Evolutionary conservation across 495 filamentous ascomycete genomes (phyloP).

Genomic region (Wilcoxina mikolae): DNA sequence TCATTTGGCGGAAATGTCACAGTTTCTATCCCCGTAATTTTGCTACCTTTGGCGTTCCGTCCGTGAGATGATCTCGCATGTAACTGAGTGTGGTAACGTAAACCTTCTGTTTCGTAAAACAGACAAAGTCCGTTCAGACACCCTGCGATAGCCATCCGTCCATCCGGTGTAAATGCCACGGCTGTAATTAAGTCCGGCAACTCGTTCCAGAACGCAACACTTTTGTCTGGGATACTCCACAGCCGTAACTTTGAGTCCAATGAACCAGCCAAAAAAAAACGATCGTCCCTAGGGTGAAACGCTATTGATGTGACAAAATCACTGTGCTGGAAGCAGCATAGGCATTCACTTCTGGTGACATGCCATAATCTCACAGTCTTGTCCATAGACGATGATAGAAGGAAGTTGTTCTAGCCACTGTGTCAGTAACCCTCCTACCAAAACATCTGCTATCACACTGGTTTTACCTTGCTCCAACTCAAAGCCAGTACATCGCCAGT

Average conservation of each 20-base stretch:
- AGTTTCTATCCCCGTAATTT: conserved; percentile 89
- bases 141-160: conserved; percentile 76
- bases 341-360: conserved; percentile 64
- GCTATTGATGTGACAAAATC: conserved; percentile 91
- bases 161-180: conserved; percentile 86
- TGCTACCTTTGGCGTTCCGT: conserved; percentile 88
- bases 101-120: conserved; percentile 88
- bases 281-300: conserved; percentile 89
- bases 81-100: conserved; percentile 69
- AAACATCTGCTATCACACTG: not conserved
- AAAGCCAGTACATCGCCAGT: conserved; percentile 76
- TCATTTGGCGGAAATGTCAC: conserved; percentile 46
- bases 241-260: conserved; percentile 81
- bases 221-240: conserved; percentile 97
- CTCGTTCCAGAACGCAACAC: conserved; percentile 71
- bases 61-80: conserved; percentile 82
- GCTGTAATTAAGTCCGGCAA: conserved; percentile 84
- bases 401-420: conserved; percentile 72
- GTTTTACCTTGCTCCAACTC: conserved; percentile 79
- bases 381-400: conserved; percentile 95
- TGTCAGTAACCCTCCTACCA: not conserved
- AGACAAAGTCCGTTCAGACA: conserved; percentile 72
- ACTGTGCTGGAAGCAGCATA: conserved; percentile 91
- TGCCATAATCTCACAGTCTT: conserved; percentile 97
- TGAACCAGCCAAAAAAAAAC: conserved; percentile 91